Evolutionary conservation across 192 early-diverging fungal genomes (phyloP), one percentile per base, ranked within the genome.

Genomic region (Linnemannia exigua): DNA sequence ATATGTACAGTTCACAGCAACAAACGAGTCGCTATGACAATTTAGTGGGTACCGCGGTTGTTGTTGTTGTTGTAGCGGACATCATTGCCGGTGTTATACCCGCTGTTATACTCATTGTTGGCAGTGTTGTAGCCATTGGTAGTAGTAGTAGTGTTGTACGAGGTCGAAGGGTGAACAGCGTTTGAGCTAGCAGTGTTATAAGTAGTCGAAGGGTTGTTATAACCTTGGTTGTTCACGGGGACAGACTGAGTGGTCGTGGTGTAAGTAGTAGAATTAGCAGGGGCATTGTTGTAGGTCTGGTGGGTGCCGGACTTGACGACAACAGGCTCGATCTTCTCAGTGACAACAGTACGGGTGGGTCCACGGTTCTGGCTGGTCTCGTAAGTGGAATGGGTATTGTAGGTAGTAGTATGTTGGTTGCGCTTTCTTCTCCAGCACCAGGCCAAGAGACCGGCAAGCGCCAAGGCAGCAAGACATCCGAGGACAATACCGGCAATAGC

Each of bases 371-470:
- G 66, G 63, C 28, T n/a, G n/a, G n/a, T 70, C 22, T 77, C 67
- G 35, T 54, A 31, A 36, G 35, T 38, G 20, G 67, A 22, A 15
- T 77, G 69, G 31, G 68, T 9, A n/a, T 70, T 54, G 76, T 70
- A 70, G 61, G 47, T 38, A 17, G 75, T 20, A 5, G 75, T 76
- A 5, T 77, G 76, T 22, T 68, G 22, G 67, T 19, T n/a, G 12
- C 76, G 63, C 67, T 77, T 77, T 48, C 37, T 77, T 44, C 76
- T 44, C 76, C 76, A 77, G 76, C 76, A 77, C 66, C 66, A 70
- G 36, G 47, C 76, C 67, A 77, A 70, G 20, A 77, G 76, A 58
- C 66, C 19, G 5, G 76, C 76, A n/a, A 77, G 20, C 1, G 76
- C 76, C 35, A 70, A 25, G n/a, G 67, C 76, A 16, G 76, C 76